Conservation (phyloP, 768 basidiomycete species). For the Cantharellus anzutake region DNA sequence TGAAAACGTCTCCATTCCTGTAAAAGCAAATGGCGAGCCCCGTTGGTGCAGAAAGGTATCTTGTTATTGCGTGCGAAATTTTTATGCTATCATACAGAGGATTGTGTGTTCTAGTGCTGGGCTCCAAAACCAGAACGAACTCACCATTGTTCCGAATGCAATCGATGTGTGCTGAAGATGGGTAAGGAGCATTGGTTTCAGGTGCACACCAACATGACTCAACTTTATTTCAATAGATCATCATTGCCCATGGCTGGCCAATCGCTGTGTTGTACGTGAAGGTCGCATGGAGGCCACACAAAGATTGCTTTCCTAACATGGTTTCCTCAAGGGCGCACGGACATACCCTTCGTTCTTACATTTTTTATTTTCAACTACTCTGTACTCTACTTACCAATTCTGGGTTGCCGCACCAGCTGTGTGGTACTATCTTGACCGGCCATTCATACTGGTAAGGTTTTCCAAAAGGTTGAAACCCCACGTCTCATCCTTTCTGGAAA, state of each 20-base stretch:
- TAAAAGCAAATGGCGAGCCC: constrained; percentile 6
- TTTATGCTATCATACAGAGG: constrained; percentile 16
- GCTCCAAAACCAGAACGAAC: constrained; percentile 62
- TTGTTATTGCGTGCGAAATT: not conserved
- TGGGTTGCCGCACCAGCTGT: constrained; percentile 33
- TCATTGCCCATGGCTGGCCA: constrained; percentile 71
- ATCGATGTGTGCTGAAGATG: constrained; percentile 70
- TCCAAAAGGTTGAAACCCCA: not conserved
- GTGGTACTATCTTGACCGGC: constrained; percentile 45
- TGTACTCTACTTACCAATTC: constrained; percentile 44
- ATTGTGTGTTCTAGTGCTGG: constrained; percentile 39
- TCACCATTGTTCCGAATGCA: constrained; percentile 60
- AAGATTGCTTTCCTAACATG: not conserved
- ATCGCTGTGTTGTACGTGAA: constrained; percentile 51
- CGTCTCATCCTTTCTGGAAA: constrained; percentile 3
- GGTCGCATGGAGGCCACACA: not conserved
- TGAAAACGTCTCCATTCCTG: not conserved
- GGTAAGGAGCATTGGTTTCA: constrained; percentile 27
- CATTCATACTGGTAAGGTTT: constrained; percentile 36
- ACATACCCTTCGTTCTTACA: constrained; percentile 74
- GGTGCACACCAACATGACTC: not conserved
- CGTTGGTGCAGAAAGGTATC: constrained; percentile 9
- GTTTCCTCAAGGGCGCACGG: constrained; percentile 41
- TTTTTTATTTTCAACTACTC: constrained; percentile 43
- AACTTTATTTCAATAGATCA: constrained; percentile 33